phyloP scores from a whole-genome alignment of 1,284 basidiomycete genomes.

The Vanrija sp. region DNA sequence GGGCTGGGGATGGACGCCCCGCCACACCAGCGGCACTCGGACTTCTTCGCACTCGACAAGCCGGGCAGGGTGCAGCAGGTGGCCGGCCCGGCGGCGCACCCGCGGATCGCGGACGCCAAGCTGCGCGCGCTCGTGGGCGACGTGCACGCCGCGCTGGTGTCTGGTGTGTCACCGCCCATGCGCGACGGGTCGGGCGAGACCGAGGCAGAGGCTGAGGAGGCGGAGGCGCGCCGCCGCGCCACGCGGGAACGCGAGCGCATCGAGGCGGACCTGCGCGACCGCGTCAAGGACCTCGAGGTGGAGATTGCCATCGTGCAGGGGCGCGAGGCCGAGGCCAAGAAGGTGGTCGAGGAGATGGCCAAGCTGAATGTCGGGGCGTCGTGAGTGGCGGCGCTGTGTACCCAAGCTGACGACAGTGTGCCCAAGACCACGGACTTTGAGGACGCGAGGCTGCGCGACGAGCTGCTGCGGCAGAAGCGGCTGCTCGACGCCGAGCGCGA shows the following conservation, averaged over 20 bases:
- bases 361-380: constrained; percentile 24
- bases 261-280: constrained; percentile 32
- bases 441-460: constrained; percentile 18
- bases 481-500: constrained; percentile 63
- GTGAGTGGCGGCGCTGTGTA: constrained; percentile 14
- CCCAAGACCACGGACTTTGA: constrained; percentile 19
- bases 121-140: constrained; percentile 32
- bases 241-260: constrained; percentile 32
- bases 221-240: constrained; percentile 20
- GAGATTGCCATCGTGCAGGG: constrained; percentile 36
- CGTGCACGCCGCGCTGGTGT: constrained; percentile 26
- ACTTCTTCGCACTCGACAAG: constrained; percentile 9
- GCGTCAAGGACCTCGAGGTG: constrained; percentile 45
- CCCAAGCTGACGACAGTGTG: constrained; percentile 5
- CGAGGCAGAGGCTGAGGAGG: constrained; percentile 19
- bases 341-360: constrained; percentile 35
- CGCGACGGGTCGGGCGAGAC: constrained; percentile 4
- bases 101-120: constrained; percentile 38
- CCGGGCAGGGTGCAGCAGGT: constrained; percentile 14
- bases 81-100: constrained; percentile 43
- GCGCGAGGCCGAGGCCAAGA: constrained; percentile 38
- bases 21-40: not conserved
- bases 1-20: constrained; percentile 3
- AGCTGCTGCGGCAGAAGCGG: constrained; percentile 34
- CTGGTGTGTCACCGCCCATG: not conserved